A percentile compares a stretch with the other conserved stretches of the same genome.
These are phyloP conservation scores for Arctostaphylos glauca DNA, from an alignment of 148 eudicot genomes.

Conservation along the genomic window DNA sequence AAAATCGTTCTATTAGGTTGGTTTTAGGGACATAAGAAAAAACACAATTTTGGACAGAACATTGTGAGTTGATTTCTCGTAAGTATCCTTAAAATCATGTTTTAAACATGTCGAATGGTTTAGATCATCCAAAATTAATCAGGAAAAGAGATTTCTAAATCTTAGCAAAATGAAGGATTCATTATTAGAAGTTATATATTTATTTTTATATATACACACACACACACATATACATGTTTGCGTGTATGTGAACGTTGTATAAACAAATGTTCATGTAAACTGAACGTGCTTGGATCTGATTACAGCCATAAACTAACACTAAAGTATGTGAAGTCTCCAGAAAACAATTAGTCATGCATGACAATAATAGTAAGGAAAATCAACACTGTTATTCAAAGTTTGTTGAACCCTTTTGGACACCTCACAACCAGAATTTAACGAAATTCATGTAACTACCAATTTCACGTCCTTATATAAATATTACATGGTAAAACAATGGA, in stretches of 20 bases:
- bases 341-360: neutral
- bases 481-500: neutral
- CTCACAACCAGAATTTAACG: slow-evolving; percentile 31
- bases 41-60: too few species aligned
- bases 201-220: neutral
- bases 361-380: neutral
- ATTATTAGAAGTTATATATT: too few species aligned
- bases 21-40: too few species aligned
- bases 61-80: too few species aligned
- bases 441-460: slow-evolving; percentile 17
- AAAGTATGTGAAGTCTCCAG: neutral
- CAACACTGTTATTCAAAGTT: slow-evolving; percentile 21
- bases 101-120: too few species aligned
- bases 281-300: neutral
- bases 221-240: neutral
- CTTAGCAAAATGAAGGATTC: too few species aligned
- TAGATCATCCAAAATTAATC: too few species aligned
- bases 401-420: slow-evolving; percentile 17
- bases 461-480: neutral
- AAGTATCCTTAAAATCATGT: too few species aligned
- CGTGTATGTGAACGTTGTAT: neutral
- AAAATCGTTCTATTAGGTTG: too few species aligned
- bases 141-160: too few species aligned
- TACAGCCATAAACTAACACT: neutral
- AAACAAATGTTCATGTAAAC: slow-evolving; percentile 8